Evolutionary conservation across 164 flowering plant genomes (phyloP), one percentile per base, ranked within the genome.

Genomic region (Chimonanthus praecox): DNA sequence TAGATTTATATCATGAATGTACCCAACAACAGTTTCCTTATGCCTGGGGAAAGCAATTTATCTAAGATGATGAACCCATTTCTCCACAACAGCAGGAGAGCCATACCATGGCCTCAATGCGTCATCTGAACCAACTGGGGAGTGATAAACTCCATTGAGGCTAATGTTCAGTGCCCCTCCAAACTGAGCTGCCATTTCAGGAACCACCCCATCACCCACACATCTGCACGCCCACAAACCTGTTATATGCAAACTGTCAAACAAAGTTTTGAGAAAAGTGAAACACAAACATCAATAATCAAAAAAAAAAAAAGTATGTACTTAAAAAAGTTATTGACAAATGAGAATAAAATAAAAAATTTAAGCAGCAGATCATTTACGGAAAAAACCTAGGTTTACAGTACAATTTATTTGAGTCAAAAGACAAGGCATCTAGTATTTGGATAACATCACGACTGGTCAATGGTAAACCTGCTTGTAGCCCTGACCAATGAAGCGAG

Each of bases 171-270:
- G 81, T 21, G 97, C 93, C 60, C 98, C 97, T 51, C 87, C 92
- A 49, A 92, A 78, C 85, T 90, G 94, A 16, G 97, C 94, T 18
- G 97, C 88, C 58, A 76, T 85, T 77, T 88, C 94, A 47, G 98
- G 97, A 71, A 94, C 97, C 63, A 94, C 97, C 3, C 98, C 97
- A 81, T 92, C 97, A 48, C 94, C 97, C 98, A 92, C 15, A 89
- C 94, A 71, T 91, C 91, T 48, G 96, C 90, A 72, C 79, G 81
- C 71, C 97, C 97, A 71, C 97, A 94, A 16, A 92, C 97, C 97
- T 94, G 87, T 69, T 20, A 76, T 58, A 81, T 67, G 45, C 4
- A 4, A 69, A 45, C 33, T 43, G 15, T 8, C n/a, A 5, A 13
- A 54, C 8, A 20, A 46, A 49, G 11, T 10, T 4, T 47, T 62